Percentiles rank a stretch among this genome's conserved stretches.
These are phyloP conservation scores for Leccinum arenicola DNA, from an alignment of 768 basidiomycete genomes.

Conservation along the genomic window DNA sequence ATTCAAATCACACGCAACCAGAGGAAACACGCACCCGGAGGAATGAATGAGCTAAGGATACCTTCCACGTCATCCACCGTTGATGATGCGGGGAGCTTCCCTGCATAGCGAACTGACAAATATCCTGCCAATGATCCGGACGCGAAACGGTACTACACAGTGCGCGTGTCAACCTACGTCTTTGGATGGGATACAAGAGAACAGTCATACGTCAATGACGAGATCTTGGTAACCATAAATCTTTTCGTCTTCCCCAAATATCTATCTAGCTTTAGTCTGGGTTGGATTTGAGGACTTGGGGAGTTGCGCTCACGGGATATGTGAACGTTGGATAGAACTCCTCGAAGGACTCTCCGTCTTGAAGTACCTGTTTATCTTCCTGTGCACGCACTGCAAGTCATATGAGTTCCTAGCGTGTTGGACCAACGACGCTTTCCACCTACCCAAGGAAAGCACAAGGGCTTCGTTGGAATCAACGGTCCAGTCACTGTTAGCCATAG, in stretches of 20 bases:
- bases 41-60: constrained; percentile 72
- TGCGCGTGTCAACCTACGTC: constrained; percentile 1
- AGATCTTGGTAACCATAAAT: constrained; percentile 92
- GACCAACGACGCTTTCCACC: constrained; percentile 2
- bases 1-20: constrained; percentile 1
- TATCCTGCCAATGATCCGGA: constrained; percentile 84
- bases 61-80: constrained; percentile 88
- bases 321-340: constrained; percentile 88
- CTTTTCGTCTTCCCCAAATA: constrained; percentile 95
- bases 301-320: constrained; percentile 71
- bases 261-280: constrained; percentile 41
- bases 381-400: constrained; percentile 58
- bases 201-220: constrained; percentile 66
- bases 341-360: constrained; percentile 56
- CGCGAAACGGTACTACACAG: constrained; percentile 69
- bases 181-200: background rate
- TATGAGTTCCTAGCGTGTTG: constrained; percentile 1
- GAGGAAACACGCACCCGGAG: constrained; percentile 47
- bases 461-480: constrained; percentile 78
- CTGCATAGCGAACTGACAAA: constrained; percentile 64
- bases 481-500: constrained; percentile 51
- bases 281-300: background rate
- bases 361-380: constrained; percentile 58
- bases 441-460: constrained; percentile 73
- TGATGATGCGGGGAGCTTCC: constrained; percentile 59